These are phyloP conservation scores for Stephania cephalantha DNA, from an alignment of 164 flowering plant genomes.

Conservation along the genomic window DNA sequence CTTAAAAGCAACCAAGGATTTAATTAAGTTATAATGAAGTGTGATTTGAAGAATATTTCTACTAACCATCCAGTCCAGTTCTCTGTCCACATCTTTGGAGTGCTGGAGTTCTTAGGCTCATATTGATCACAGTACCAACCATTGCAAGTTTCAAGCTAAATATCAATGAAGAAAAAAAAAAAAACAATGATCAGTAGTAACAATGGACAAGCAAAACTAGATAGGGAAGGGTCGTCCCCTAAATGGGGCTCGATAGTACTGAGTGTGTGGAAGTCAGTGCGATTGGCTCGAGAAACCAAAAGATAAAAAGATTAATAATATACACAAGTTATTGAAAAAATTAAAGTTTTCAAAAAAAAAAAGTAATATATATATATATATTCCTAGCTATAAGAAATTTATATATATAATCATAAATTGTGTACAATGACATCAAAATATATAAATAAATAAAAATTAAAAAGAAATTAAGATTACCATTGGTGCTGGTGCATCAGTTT, in stretches of 20 bases:
- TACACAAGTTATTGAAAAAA: no score
- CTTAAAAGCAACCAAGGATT: no score
- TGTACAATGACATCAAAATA: background rate
- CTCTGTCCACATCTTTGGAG: constrained; percentile 1
- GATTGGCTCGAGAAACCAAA: no score
- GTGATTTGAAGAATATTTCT: background rate
- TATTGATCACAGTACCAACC: constrained; percentile 3
- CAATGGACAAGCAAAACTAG: no score
- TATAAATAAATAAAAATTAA: background rate
- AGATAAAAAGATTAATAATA: no score
- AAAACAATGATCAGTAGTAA: no score
- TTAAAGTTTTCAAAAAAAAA: no score
- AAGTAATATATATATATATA: no score
- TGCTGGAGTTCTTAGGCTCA: background rate
- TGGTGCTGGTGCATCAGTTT: constrained; percentile 3
- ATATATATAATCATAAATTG: no score
- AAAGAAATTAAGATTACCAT: background rate
- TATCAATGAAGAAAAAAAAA: background rate
- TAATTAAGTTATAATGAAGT: background rate
- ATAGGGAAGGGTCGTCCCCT: no score
- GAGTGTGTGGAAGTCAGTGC: no score
- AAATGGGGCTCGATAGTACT: no score
- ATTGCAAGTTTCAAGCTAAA: background rate
- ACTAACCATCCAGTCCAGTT: constrained; percentile 3
- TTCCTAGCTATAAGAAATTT: background rate